Evolutionary conservation across 2,329 filamentous ascomycete species (phyloP), one percentile per base, ranked within the genome.

Genomic region (Colletotrichum sansevieriae): DNA sequence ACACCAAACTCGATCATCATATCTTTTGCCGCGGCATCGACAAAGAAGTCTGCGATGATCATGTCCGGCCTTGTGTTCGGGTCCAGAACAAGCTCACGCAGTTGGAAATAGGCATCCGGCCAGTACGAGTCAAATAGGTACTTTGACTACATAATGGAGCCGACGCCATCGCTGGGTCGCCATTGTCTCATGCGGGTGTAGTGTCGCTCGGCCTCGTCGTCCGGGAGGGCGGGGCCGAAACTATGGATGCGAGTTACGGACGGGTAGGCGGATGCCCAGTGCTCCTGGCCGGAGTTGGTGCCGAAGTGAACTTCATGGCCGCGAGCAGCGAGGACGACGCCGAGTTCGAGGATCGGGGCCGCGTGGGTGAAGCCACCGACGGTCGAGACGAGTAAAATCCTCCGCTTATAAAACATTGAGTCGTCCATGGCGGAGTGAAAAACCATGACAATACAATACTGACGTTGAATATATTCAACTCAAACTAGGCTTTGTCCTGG

Each of bases 11-110:
- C 74, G 18, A 73, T 65, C 6, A 77, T 75, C 54, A 83, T 81
- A 63, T 84, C 82, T 52, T 76, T 73, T 3, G 76, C 79, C 0
- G 80, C 81, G 4, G 78, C 76, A 7, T 83, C 81, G 33, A 79
- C 80, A 44, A 63, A 82, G 74, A 82, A 83, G 60, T 84, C 82
- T 0, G 80, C 79, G 3, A 84, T 63, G 25, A 83, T 80, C 61
- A 83, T 76, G 70, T 79, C 76, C 0, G 82, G 82, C 12, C 73
- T 71, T 2, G 72, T 76, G 1, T 63, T 70, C 5, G 47, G 20
- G 29, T 61, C 44, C 2, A 62, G 71, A 18, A 79, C 72, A 5
- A 60, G 61, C 37, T 75, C 73, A 8, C 77, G 70, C 3, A 70
- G 63, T 5, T 56, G 49, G 55, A 77, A 77, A 11, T 70, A 76